phyloP scores from a whole-genome alignment of 1,139 yeast genomes.

The Lizanozyma gosingica region DNA sequence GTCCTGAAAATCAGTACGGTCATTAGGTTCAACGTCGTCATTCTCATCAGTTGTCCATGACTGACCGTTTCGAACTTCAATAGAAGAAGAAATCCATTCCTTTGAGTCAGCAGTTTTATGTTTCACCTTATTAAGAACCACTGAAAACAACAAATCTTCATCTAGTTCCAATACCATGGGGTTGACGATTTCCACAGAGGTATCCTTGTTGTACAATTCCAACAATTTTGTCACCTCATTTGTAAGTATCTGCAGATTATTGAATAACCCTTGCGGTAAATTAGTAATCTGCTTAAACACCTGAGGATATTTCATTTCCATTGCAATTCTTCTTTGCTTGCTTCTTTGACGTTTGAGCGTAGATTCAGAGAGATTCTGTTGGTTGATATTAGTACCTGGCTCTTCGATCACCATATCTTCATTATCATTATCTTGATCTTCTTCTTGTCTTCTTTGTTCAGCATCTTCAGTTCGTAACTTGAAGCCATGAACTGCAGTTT shows the following conservation, averaged over 20 bases:
- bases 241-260: conserved; percentile 25
- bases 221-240: conserved; percentile 21
- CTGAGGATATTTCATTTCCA: not conserved
- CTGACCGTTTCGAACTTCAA: conserved; percentile 39
- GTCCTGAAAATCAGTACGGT: conserved; percentile 34
- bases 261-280: conserved; percentile 25
- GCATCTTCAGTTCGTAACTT: conserved; percentile 26
- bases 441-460: conserved; percentile 20
- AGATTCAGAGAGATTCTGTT: conserved; percentile 17
- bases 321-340: not conserved
- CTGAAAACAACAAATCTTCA: conserved; percentile 33
- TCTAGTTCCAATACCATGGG: conserved; percentile 12
- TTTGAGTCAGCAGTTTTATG: conserved; percentile 10
- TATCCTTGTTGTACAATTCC: conserved; percentile 3
- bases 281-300: conserved; percentile 10
- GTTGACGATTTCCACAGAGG: not conserved
- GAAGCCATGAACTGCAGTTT: conserved; percentile 38
- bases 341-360: conserved; percentile 11
- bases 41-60: conserved; percentile 29
- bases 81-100: conserved; percentile 9
- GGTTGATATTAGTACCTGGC: conserved; percentile 8
- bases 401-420: conserved; percentile 29
- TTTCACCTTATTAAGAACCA: conserved; percentile 20
- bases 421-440: conserved; percentile 31
- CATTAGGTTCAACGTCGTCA: conserved; percentile 16